These are phyloP conservation scores for Physcia stellaris DNA, from an alignment of 495 filamentous ascomycete species.

Conservation along the genomic window DNA sequence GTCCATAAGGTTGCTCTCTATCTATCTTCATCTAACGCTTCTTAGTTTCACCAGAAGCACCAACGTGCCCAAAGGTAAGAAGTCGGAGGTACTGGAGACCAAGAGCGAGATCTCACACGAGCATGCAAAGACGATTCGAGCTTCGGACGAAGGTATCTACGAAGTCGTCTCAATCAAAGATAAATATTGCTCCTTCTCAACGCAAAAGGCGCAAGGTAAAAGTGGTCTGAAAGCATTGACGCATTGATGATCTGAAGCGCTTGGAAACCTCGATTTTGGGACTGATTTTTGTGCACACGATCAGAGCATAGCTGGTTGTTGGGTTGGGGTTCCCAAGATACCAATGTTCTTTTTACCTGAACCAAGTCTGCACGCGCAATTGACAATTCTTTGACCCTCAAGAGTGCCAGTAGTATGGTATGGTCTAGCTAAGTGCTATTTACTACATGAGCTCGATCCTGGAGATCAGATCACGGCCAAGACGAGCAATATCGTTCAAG, in stretches of 20 bases:
- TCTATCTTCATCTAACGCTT: background rate
- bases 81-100: slow-evolving; percentile 71
- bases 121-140: slow-evolving; percentile 62
- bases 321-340: too few species aligned
- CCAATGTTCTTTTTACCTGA: too few species aligned
- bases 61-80: slow-evolving; percentile 63
- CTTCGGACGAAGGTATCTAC: slow-evolving; percentile 87
- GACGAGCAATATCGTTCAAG: slow-evolving; percentile 58
- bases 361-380: too few species aligned
- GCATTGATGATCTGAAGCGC: slow-evolving; percentile 15
- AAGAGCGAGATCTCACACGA: slow-evolving; percentile 73
- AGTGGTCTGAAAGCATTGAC: slow-evolving; percentile 26
- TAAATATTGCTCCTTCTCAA: slow-evolving; percentile 73
- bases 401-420: too few species aligned
- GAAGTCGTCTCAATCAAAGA: slow-evolving; percentile 95
- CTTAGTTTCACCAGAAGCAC: slow-evolving; percentile 71
- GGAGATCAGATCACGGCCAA: slow-evolving; percentile 31
- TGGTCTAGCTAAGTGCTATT: too few species aligned
- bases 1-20: slow-evolving; percentile 14
- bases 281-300: background rate
- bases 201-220: slow-evolving; percentile 37
- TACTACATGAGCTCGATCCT: slow-evolving; percentile 23
- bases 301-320: slow-evolving; percentile 1
- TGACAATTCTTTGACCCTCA: too few species aligned
- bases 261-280: background rate